These are phyloP conservation scores for Butyriboletus regius DNA, from an alignment of 1,284 basidiomycete genomes.

Conservation along the genomic window DNA sequence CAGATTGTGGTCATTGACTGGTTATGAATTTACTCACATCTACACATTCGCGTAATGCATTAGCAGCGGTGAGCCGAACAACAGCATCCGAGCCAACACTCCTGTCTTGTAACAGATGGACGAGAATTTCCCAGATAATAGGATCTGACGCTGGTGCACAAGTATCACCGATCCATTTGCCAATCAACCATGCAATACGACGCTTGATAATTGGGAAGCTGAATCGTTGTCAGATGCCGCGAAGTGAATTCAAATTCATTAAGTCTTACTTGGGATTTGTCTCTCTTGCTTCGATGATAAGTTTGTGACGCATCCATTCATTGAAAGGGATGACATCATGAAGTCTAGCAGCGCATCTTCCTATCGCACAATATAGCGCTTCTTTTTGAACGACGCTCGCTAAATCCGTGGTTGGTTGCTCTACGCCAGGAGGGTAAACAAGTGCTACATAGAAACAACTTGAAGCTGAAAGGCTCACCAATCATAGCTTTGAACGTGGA, in stretches of 20 bases:
- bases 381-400: constrained; percentile 70
- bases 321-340: constrained; percentile 59
- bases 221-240: constrained; percentile 16
- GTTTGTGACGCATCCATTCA: constrained; percentile 55
- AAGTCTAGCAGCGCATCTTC: constrained; percentile 68
- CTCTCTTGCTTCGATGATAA: constrained; percentile 52
- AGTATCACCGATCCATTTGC: constrained; percentile 71
- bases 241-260: neutral
- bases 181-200: constrained; percentile 82
- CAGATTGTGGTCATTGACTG: constrained; percentile 2
- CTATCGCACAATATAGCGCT: constrained; percentile 81
- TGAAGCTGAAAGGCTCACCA: constrained; percentile 35
- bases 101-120: constrained; percentile 65
- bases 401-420: constrained; percentile 51
- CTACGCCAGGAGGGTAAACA: constrained; percentile 31
- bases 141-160: constrained; percentile 55
- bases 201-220: constrained; percentile 84
- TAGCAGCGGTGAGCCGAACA: constrained; percentile 73
- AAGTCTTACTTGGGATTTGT: constrained; percentile 49
- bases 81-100: constrained; percentile 68
- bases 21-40: constrained; percentile 51
- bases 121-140: constrained; percentile 71
- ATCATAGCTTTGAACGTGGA: constrained; percentile 50
- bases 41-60: constrained; percentile 69
- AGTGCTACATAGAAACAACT: neutral